Base-by-base conservation (phyloP, 116 monocot genomes). In the Dioscorea cayenensis region DNA sequence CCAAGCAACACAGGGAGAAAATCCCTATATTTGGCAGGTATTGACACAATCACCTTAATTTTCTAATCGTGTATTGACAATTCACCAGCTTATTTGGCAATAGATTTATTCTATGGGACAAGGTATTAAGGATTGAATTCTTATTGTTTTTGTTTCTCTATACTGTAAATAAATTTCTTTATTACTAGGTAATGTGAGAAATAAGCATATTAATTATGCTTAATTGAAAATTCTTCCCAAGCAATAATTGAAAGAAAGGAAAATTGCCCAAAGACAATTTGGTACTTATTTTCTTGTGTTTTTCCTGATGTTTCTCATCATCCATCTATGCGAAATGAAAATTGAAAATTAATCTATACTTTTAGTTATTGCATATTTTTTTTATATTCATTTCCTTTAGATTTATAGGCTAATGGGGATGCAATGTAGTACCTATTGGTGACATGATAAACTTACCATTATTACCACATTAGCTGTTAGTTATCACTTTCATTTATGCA, bases 11-110 rank as follows among this genome's bases (percentile, higher is more conserved):
- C 88, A 90, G 78, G 97, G 97, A 76, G 97, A 97, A 66, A 97
- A 97, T 80, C 67, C 97, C 23, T 97, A 90, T 70, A 93, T 97
- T 80, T 97, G 97, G 97, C 97, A 95, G 95, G 95, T 92, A 69
- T 65, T 67, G 51, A 65, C 38, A 5, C n/a, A 18, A 5, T 55
- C 19, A 18, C 14, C 55, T 2, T 55, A 18, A n/a, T 18, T 16
- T 14, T 55, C 0, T 12, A 55, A 55, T 5, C 0, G 2, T 18
- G 16, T 16, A 55, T 55, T 19, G 17, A 5, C 55, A 55, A n/a
- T n/a, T 55, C n/a, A 16, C 1, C n/a, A 32, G 32, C 32, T 32
- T 32, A 55, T 55, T 55, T 16, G 55, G 16, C 16, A 5, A 14
- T 12, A 55, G 4, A n/a, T 14, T 55, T 55, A n/a, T n/a, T n/a